Percentiles rank a stretch among this genome's conserved stretches.
Evolutionary conservation across 2,329 filamentous ascomycete genomes (phyloP).

Genomic region (Orbilia oligospora): DNA sequence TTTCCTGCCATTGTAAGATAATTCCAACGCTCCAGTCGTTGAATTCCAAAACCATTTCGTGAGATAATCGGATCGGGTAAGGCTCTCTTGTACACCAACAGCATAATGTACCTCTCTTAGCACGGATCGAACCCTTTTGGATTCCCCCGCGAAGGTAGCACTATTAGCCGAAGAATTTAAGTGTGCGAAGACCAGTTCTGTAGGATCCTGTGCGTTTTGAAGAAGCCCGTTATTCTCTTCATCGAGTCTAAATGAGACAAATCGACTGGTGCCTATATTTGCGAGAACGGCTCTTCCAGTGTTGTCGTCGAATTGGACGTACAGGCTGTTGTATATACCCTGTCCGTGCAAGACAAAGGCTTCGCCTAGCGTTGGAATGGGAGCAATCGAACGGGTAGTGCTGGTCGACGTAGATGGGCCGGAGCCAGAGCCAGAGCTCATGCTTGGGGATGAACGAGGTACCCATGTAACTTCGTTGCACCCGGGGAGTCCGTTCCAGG

Average conservation of each 20-base stretch:
- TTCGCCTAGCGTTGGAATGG: not conserved
- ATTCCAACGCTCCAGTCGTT: not conserved
- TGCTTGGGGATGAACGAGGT: not conserved
- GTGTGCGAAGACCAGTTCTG: not conserved
- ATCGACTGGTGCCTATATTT: not conserved
- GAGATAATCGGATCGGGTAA: not conserved
- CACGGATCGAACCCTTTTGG: not conserved
- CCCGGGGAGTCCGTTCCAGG: not conserved
- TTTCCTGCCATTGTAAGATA: not conserved
- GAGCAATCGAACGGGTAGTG: not conserved
- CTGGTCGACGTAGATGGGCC: not conserved
- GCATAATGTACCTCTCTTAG: not conserved
- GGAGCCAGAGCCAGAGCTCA: not conserved
- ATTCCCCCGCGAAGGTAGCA: not conserved
- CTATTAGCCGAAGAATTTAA: not conserved
- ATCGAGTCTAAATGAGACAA: not conserved
- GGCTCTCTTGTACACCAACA: not conserved
- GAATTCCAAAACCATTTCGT: conserved; percentile 3
- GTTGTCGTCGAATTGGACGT: not conserved
- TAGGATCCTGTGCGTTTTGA: not conserved
- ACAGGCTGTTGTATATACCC: not conserved
- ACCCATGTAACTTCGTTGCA: not conserved
- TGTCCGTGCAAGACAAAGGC: not conserved
- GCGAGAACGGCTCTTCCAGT: not conserved
- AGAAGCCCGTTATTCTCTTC: not conserved